Evolutionary conservation across 768 basidiomycete species (phyloP), one percentile per base, ranked within the genome.

Genomic region (Brasilioporus rufonigricans): DNA sequence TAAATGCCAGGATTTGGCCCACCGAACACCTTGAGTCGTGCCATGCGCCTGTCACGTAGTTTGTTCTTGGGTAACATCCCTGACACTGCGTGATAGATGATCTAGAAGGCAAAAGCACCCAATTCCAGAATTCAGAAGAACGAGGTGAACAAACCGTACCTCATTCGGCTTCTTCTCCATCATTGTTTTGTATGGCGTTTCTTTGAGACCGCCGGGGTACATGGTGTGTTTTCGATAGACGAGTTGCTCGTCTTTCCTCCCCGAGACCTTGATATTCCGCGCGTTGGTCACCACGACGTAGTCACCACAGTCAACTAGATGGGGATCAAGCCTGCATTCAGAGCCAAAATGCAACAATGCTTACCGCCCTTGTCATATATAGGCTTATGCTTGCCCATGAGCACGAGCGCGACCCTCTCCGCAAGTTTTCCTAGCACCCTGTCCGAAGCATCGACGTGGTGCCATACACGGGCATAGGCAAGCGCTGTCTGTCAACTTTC

Each of bases 21-120:
- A 38, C 90, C 83, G 65, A 95, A 98, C 60, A 98, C 89, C 57
- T 90, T 87, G 46, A 99, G 77, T 52, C 97, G 78, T 55, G 91
- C 92, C 46, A 99, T 73, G 33, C 97, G 82, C 44, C 91, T 80
- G 44, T 96, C 91, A 24, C 97, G 84, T 57, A 97, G 84, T 59
- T 89, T 95, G 78, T 99, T 99, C 75, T 98, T 99, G 32, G 96
- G 97, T 51, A 99, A 78, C 97, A 99, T 99, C 63, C 96, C 93
- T 12, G 96, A 90, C 5, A 99, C 97, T 4, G 97, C 97, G 60
- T 92, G 84, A 13, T 93, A 86, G 54, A 99, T 93, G 62, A 98
- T 91, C 97, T 99, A 67, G 16, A 52, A 5, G 14, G 19, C 31
- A 36, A 33, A 40, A 18, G 44, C 5, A 14, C 19, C 4, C 13